Evolutionary conservation across 2,329 filamentous ascomycete species (phyloP).

Genomic region (Beauveria brongniartii): DNA sequence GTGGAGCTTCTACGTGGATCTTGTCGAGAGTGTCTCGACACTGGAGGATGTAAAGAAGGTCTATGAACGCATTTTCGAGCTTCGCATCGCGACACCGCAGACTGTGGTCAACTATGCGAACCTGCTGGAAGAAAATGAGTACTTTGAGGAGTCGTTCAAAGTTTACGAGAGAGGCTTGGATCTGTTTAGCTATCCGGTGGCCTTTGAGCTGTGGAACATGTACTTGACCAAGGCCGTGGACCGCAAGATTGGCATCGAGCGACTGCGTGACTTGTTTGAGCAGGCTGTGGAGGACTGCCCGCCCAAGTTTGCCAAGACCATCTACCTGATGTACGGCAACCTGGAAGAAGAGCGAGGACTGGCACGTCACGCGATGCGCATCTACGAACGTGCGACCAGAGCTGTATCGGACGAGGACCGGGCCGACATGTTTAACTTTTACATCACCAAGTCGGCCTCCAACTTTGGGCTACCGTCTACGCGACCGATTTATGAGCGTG

Average conservation of each 20-base stretch:
- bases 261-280: slow-evolving; percentile 90
- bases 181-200: slow-evolving; percentile 96
- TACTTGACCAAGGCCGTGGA: slow-evolving; percentile 97
- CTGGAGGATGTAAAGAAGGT: slow-evolving; percentile 88
- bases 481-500: slow-evolving; percentile 89
- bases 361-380: slow-evolving; percentile 94
- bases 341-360: slow-evolving; percentile 92
- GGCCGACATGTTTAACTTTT: slow-evolving; percentile 98
- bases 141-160: slow-evolving; percentile 97
- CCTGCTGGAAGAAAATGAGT: slow-evolving; percentile 85
- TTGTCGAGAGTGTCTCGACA: slow-evolving; percentile 88
- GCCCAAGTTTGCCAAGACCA: slow-evolving; percentile 87
- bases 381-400: slow-evolving; percentile 93
- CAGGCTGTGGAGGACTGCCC: slow-evolving; percentile 93
- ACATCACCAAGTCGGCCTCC: slow-evolving; percentile 96
- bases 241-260: slow-evolving; percentile 90
- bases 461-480: slow-evolving; percentile 97
- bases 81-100: slow-evolving; percentile 94
- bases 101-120: slow-evolving; percentile 99
- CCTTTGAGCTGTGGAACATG: slow-evolving; percentile 97
- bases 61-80: slow-evolving; percentile 96
- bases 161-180: slow-evolving; percentile 92
- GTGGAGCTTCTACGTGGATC: slow-evolving; percentile 98
- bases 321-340: slow-evolving; percentile 98
- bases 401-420: slow-evolving; percentile 92